Evolutionary conservation across 345 rosid species (phyloP).

Genomic region (Hibiscus tridactylites): DNA sequence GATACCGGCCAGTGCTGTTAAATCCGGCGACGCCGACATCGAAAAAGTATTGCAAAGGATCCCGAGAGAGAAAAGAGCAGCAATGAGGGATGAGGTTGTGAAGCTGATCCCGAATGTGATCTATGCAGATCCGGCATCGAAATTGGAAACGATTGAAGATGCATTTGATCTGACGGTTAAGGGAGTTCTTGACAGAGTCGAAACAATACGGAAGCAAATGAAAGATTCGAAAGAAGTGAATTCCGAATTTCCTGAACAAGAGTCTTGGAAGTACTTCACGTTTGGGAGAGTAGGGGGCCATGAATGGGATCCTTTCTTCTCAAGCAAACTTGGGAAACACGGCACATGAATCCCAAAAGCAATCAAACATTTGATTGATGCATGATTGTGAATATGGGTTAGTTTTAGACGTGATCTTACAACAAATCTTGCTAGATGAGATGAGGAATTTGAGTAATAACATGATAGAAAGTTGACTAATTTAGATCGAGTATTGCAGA

Average conservation of each 20-base stretch:
- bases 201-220: conserved; percentile 27
- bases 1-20: conserved; percentile 42
- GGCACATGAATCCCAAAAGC: background rate
- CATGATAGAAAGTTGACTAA: no score
- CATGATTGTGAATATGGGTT: no score
- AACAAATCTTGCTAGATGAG: no score
- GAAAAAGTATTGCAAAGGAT: conserved; percentile 39
- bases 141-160: conserved; percentile 45
- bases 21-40: conserved; percentile 39
- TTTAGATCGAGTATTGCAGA: no score
- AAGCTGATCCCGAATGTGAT: conserved; percentile 48
- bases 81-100: conserved; percentile 58
- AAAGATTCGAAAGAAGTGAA: conserved; percentile 28
- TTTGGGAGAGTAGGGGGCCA: conserved; percentile 39
- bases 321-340: conserved; percentile 10
- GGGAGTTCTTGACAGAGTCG: conserved; percentile 54
- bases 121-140: conserved; percentile 50
- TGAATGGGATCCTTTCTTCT: conserved; percentile 62
- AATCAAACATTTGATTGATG: background rate
- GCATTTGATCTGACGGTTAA: conserved; percentile 61
- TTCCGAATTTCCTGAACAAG: conserved; percentile 33
- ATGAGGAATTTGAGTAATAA: no score
- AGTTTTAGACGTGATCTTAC: no score
- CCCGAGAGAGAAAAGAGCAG: conserved; percentile 23
- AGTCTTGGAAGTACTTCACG: conserved; percentile 49